Evolutionary conservation across 495 filamentous ascomycete species (phyloP).

Genomic region (Penicillium pancosmium): DNA sequence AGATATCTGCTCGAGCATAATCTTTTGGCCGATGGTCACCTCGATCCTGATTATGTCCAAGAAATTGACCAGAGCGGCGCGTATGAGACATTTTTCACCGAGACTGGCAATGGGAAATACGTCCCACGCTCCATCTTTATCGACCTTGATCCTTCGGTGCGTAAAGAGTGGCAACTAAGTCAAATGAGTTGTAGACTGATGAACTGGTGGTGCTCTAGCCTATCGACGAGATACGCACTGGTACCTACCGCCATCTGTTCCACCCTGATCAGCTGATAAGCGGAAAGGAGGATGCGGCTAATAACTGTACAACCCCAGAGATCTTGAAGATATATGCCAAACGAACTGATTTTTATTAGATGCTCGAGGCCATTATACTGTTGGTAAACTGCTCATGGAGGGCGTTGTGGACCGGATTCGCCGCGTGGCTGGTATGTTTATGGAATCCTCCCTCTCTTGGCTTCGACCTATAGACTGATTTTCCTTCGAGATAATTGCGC

Average conservation of each 20-base stretch:
- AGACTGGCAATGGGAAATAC: slow-evolving; percentile 84
- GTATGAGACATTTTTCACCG: slow-evolving; percentile 90
- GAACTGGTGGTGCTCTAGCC: slow-evolving; percentile 44
- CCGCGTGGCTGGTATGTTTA: slow-evolving; percentile 71
- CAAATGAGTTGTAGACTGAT: slow-evolving; percentile 15
- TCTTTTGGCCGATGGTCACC: slow-evolving; percentile 73
- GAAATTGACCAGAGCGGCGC: slow-evolving; percentile 67
- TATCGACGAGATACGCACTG: slow-evolving; percentile 89
- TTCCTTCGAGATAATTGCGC: slow-evolving; percentile 75
- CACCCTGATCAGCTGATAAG: slow-evolving; percentile 86
- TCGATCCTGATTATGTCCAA: slow-evolving; percentile 60
- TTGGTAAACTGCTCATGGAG: slow-evolving; percentile 89
- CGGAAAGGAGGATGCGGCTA: slow-evolving; percentile 92
- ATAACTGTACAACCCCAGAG: slow-evolving; percentile 65
- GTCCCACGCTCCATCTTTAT: slow-evolving; percentile 74
- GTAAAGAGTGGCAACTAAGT: slow-evolving; percentile 14
- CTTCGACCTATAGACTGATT: slow-evolving; percentile 18
- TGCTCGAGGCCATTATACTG: slow-evolving; percentile 90
- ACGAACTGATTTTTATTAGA: slow-evolving; percentile 51
- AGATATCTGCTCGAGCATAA: slow-evolving; percentile 89
- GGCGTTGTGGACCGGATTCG: slow-evolving; percentile 82
- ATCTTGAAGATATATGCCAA: neutral
- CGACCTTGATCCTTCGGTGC: slow-evolving; percentile 56
- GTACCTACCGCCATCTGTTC: slow-evolving; percentile 81
- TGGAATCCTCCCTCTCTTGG: neutral